A percentile compares a stretch with the other conserved stretches of the same genome.
phyloP scores from a whole-genome alignment of 352 stramenopile species.

The Pythium grandisporangium region DNA sequence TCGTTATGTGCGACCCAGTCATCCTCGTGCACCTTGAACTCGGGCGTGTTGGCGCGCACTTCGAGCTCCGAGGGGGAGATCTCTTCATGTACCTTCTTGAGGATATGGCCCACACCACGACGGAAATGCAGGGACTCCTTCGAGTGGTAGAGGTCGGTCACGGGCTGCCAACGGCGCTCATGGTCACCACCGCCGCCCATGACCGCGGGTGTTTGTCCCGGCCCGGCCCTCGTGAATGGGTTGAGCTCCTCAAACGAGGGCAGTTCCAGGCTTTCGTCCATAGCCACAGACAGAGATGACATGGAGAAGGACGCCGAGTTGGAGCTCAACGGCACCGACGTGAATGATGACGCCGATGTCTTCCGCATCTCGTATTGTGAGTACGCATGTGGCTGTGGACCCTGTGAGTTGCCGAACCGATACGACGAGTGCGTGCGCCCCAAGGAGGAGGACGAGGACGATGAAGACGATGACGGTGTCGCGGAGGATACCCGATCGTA shows the following conservation, averaged over 20 bases:
- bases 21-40: slow-evolving; percentile 79
- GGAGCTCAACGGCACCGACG: background rate
- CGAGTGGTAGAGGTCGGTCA: slow-evolving; percentile 62
- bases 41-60: slow-evolving; percentile 82
- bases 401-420: too few species aligned
- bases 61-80: slow-evolving; percentile 78
- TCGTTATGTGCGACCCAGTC: slow-evolving; percentile 81
- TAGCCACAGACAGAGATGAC: too few species aligned
- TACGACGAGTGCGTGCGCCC: background rate
- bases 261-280: slow-evolving; percentile 89
- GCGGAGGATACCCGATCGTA: too few species aligned
- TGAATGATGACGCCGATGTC: too few species aligned
- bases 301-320: background rate
- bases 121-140: slow-evolving; percentile 80
- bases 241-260: slow-evolving; percentile 72
- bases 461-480: too few species aligned
- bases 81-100: slow-evolving; percentile 73
- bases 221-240: slow-evolving; percentile 45
- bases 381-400: too few species aligned
- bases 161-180: slow-evolving; percentile 68
- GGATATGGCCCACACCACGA: slow-evolving; percentile 54
- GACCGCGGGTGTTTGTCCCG: too few species aligned
- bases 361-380: background rate
- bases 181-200: slow-evolving; percentile 19
- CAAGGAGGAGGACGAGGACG: background rate